Conservation (phyloP, 1,284 basidiomycete genomes). For the Ceratobasidium sp. region DNA sequence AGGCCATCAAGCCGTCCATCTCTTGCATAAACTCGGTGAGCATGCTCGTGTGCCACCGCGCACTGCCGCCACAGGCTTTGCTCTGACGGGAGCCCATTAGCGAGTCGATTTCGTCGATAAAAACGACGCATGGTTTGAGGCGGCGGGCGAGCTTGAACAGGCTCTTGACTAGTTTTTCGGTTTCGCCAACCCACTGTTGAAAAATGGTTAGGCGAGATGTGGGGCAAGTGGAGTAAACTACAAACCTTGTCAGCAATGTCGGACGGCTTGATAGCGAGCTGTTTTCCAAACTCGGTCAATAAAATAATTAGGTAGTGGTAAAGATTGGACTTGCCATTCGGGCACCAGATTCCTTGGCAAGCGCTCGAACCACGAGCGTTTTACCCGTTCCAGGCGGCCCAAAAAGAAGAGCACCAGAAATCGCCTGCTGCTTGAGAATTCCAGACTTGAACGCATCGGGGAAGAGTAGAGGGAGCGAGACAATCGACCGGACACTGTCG, state of each 20-base stretch:
- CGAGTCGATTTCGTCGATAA: conserved; percentile 45
- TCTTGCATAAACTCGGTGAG: conserved; percentile 79
- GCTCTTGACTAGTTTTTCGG: conserved; percentile 92
- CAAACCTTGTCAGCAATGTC: conserved; percentile 97
- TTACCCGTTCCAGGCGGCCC: conserved; percentile 65
- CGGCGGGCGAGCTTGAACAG: conserved; percentile 64
- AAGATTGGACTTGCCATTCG: conserved; percentile 95
- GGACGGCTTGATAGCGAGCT: conserved; percentile 59
- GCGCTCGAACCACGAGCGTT: conserved; percentile 88
- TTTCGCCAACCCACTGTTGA: conserved; percentile 97
- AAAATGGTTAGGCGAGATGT: conserved; percentile 70
- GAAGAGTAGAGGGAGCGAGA: conserved; percentile 65
- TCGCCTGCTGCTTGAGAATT: conserved; percentile 62
- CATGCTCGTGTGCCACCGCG: conserved; percentile 73
- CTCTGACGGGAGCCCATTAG: conserved; percentile 28
- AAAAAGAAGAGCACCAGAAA: conserved; percentile 59
- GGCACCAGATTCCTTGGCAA: conserved; percentile 94
- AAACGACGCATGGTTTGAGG: conserved; percentile 39
- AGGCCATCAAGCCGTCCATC: conserved; percentile 41
- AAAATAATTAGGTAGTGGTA: conserved; percentile 82
- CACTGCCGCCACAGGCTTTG: neutral
- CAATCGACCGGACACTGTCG: conserved; percentile 64
- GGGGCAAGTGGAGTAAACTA: neutral
- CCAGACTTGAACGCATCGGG: conserved; percentile 66
- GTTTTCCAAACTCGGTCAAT: neutral